These are phyloP conservation scores for Aspergillus wentii DNA, from an alignment of 495 filamentous ascomycete species.

Conservation along the genomic window DNA sequence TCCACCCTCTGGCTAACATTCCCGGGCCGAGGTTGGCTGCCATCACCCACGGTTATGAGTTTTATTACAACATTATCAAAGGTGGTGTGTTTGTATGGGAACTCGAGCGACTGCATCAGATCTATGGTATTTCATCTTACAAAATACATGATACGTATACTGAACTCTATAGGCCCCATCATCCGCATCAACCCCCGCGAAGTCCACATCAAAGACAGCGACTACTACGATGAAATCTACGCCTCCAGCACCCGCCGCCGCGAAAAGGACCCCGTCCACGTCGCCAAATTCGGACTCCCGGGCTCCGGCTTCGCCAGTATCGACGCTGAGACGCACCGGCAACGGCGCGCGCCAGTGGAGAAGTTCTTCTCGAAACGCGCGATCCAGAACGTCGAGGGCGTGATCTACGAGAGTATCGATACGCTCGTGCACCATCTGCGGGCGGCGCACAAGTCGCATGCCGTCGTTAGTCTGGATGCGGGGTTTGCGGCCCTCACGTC, in stretches of 20 bases:
- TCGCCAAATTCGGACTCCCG: constrained; percentile 13
- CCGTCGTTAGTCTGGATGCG: constrained; percentile 15
- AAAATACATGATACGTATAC: too few species aligned
- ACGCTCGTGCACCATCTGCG: constrained; percentile 10
- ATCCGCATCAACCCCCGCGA: constrained; percentile 48
- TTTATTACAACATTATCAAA: constrained; percentile 41
- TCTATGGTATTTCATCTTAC: constrained; percentile 38
- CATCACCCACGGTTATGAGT: constrained; percentile 42
- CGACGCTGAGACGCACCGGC: constrained; percentile 16
- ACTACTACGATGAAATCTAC: constrained; percentile 33
- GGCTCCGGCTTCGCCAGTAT: constrained; percentile 15
- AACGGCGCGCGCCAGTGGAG: constrained; percentile 18
- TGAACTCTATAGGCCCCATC: constrained; percentile 48
- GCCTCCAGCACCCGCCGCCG: constrained; percentile 14
- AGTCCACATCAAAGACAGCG: constrained; percentile 38
- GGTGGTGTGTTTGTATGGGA: constrained; percentile 35
- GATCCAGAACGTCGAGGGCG: constrained; percentile 7
- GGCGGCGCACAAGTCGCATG: constrained; percentile 6
- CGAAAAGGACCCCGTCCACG: constrained; percentile 16
- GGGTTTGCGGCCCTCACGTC: constrained; percentile 19
- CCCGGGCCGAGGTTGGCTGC: constrained; percentile 45
- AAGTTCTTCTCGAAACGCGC: constrained; percentile 24
- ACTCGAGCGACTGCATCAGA: constrained; percentile 38
- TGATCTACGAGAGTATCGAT: constrained; percentile 12
- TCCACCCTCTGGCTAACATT: constrained; percentile 44